Conservation (phyloP, 129 eudicot genomes). For the Lactuca sativa region DNA sequence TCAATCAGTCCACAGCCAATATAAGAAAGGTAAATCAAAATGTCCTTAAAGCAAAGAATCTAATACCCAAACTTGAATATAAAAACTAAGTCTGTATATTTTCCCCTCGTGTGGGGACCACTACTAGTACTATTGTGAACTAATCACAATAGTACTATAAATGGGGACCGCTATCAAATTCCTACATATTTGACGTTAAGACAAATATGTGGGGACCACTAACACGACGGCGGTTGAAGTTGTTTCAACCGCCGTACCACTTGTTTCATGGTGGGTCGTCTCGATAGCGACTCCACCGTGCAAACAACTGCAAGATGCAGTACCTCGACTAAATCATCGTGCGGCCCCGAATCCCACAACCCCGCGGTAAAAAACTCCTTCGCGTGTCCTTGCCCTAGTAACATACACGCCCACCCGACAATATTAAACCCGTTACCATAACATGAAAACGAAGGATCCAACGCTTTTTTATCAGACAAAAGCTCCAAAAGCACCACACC, state of each 20-base stretch:
- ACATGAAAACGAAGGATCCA: slow-evolving; percentile 81
- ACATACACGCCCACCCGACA: slow-evolving; percentile 82
- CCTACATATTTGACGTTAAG: too few species aligned
- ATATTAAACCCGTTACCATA: slow-evolving; percentile 80
- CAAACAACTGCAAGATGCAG: slow-evolving; percentile 77
- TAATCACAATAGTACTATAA: not conserved
- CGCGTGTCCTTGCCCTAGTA: slow-evolving; percentile 68
- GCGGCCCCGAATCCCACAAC: slow-evolving; percentile 84
- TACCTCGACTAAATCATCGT: slow-evolving; percentile 79
- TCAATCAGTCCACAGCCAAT: too few species aligned
- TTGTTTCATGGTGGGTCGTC: slow-evolving; percentile 85
- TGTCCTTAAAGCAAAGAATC: not conserved
- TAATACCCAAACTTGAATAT: not conserved
- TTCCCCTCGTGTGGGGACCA: not conserved
- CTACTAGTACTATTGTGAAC: not conserved
- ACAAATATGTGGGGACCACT: not conserved
- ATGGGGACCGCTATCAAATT: too few species aligned
- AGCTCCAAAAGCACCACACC: slow-evolving; percentile 82
- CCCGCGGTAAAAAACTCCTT: slow-evolving; percentile 81
- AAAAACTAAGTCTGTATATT: too few species aligned
- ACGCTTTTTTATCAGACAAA: slow-evolving; percentile 77
- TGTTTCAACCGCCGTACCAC: slow-evolving; percentile 74
- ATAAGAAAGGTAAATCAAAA: too few species aligned
- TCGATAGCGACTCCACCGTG: slow-evolving; percentile 69
- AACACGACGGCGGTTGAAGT: slow-evolving; percentile 81